Conservation (phyloP, 1,139 yeast species). For the Lodderomyces margitis region DNA sequence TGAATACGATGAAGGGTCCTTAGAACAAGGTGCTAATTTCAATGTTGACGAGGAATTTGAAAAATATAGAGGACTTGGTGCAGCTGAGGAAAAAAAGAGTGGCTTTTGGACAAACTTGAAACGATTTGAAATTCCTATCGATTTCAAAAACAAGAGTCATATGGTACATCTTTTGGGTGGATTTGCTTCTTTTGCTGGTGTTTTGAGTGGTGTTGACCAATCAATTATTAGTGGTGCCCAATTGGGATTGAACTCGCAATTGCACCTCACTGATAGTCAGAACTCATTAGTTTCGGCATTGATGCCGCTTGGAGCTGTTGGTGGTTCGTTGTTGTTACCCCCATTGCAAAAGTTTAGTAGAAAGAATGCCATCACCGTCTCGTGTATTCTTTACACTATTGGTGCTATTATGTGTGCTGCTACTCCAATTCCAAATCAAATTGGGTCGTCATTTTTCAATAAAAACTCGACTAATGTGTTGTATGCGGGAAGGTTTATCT, state of each 20-base stretch:
- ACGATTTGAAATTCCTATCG: constrained; percentile 24
- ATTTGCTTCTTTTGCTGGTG: constrained; percentile 59
- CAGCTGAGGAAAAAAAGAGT: constrained; percentile 17
- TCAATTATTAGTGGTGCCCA: constrained; percentile 59
- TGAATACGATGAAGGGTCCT: constrained; percentile 10
- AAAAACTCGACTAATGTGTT: constrained; percentile 29
- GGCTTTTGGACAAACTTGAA: constrained; percentile 23
- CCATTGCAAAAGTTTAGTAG: constrained; percentile 53
- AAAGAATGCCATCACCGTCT: constrained; percentile 48
- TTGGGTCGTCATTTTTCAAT: constrained; percentile 17
- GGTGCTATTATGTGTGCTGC: constrained; percentile 57
- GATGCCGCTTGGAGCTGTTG: constrained; percentile 62
- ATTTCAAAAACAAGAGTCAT: constrained; percentile 41
- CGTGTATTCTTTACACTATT: constrained; percentile 55
- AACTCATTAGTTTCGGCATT: constrained; percentile 49
- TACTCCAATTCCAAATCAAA: constrained; percentile 19
- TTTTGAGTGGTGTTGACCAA: constrained; percentile 58
- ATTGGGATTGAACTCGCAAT: constrained; percentile 43
- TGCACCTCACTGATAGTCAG: constrained; percentile 32
- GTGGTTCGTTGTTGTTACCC: constrained; percentile 48
- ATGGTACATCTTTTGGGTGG: constrained; percentile 49
- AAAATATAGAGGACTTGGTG: constrained; percentile 23
- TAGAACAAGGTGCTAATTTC: constrained; percentile 18
- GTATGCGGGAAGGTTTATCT: constrained; percentile 55
- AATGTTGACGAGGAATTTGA: constrained; percentile 27